These are phyloP conservation scores for Salicornia ramosissima DNA, from an alignment of 148 eudicot species.

Conservation along the genomic window DNA sequence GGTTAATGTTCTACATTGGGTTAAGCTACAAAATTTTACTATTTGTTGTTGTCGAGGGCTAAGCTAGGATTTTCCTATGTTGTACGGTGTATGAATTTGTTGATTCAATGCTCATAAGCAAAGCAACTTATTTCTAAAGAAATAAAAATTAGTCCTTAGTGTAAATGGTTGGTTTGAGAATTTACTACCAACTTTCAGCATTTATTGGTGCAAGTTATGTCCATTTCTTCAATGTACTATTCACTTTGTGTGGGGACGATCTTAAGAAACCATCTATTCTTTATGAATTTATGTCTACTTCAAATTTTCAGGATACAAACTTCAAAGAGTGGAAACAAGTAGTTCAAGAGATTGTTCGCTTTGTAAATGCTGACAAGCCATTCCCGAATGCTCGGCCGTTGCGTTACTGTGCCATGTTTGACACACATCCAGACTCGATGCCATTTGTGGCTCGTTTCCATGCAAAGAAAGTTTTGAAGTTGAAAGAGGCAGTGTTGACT, in stretches of 20 bases:
- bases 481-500: constrained; percentile 78
- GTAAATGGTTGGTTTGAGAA: not conserved
- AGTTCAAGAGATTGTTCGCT: constrained; percentile 77
- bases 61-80: not conserved
- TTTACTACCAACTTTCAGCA: not conserved
- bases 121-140: not conserved
- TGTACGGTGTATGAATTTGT: not conserved
- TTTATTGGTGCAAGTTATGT: not conserved
- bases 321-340: constrained; percentile 92
- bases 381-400: constrained; percentile 52
- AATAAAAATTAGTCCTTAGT: not conserved
- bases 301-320: constrained; percentile 52
- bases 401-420: constrained; percentile 74
- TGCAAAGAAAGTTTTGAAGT: constrained; percentile 83
- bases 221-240: not conserved
- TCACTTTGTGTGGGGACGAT: not conserved
- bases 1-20: not conserved
- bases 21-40: too few species aligned
- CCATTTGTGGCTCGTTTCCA: constrained; percentile 77
- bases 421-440: constrained; percentile 71
- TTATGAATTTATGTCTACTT: not conserved
- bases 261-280: too few species aligned
- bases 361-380: constrained; percentile 52
- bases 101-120: not conserved
- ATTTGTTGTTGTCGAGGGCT: too few species aligned